These are phyloP conservation scores for Pestalotiopsis sp. DNA, from an alignment of 2,329 filamentous ascomycete species.

Conservation along the genomic window DNA sequence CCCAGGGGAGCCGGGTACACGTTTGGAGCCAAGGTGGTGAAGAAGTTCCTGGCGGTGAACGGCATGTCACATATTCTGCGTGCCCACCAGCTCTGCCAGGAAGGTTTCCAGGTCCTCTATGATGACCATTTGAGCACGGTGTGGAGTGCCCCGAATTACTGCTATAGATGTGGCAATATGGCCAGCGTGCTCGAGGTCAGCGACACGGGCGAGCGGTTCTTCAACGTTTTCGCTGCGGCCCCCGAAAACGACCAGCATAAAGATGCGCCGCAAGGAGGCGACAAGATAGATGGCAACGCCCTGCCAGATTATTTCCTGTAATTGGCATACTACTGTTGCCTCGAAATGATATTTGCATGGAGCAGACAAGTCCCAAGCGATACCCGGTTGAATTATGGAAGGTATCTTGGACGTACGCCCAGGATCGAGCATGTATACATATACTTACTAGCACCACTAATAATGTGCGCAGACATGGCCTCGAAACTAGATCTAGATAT, in stretches of 20 bases:
- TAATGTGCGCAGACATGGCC: not conserved
- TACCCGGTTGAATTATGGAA: not conserved
- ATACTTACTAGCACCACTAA: not conserved
- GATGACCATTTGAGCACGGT: slow-evolving; percentile 94
- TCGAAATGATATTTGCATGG: not conserved
- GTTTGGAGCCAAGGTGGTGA: slow-evolving; percentile 95
- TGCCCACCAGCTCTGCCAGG: slow-evolving; percentile 97
- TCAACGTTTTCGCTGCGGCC: slow-evolving; percentile 97
- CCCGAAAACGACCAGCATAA: slow-evolving; percentile 94
- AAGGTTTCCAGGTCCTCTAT: slow-evolving; percentile 96
- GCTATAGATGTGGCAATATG: slow-evolving; percentile 95
- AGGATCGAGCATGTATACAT: not conserved
- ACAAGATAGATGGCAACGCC: slow-evolving; percentile 67
- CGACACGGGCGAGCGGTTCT: slow-evolving; percentile 88
- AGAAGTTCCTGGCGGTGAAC: slow-evolving; percentile 97
- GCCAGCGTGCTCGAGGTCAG: slow-evolving; percentile 96
- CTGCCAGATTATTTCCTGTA: slow-evolving; percentile 76
- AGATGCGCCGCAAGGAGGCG: slow-evolving; percentile 76
- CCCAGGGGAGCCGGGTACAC: slow-evolving; percentile 95
- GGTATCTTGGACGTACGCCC: not conserved
- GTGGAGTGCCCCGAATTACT: slow-evolving; percentile 97
- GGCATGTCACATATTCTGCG: slow-evolving; percentile 96
- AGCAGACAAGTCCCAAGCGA: not conserved
- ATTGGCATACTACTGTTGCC: slow-evolving; percentile 1
- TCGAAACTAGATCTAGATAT: not conserved